Evolutionary conservation across 2,329 filamentous ascomycete species (phyloP).

Genomic region (Neurospora crassa): DNA sequence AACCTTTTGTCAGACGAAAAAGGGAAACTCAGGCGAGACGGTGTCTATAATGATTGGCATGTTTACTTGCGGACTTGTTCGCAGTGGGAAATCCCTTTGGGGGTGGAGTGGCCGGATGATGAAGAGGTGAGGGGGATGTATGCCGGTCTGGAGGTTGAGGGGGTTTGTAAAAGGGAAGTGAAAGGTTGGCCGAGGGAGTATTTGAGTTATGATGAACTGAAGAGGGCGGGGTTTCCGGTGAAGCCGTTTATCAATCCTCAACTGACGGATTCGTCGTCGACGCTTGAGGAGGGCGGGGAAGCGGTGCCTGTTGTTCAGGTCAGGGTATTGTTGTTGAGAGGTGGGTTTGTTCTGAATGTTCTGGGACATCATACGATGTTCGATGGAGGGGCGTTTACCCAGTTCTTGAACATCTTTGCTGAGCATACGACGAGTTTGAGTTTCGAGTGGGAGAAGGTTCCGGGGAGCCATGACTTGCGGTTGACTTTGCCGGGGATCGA

Average conservation of each 20-base stretch:
- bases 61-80: not conserved
- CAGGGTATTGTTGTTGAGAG: constrained; percentile 27
- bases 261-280: not conserved
- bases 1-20: not conserved
- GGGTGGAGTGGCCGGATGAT: not conserved
- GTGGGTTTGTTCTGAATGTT: constrained; percentile 29
- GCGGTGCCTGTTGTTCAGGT: constrained; percentile 28
- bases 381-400: constrained; percentile 30
- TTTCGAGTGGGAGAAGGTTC: constrained; percentile 16
- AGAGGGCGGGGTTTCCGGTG: constrained; percentile 21
- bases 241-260: constrained; percentile 21
- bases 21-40: not conserved
- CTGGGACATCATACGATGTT: constrained; percentile 32
- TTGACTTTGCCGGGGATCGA: constrained; percentile 12
- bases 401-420: constrained; percentile 30
- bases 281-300: constrained; percentile 7
- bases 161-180: not conserved
- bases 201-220: constrained; percentile 17
- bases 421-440: constrained; percentile 6
- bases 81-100: not conserved
- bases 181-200: not conserved
- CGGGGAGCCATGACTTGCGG: constrained; percentile 17
- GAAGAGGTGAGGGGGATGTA: constrained; percentile 6
- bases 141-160: not conserved
- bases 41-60: not conserved